These are phyloP conservation scores for Acrocalymma vagum DNA, from an alignment of 2,329 filamentous ascomycete genomes.

Conservation along the genomic window DNA sequence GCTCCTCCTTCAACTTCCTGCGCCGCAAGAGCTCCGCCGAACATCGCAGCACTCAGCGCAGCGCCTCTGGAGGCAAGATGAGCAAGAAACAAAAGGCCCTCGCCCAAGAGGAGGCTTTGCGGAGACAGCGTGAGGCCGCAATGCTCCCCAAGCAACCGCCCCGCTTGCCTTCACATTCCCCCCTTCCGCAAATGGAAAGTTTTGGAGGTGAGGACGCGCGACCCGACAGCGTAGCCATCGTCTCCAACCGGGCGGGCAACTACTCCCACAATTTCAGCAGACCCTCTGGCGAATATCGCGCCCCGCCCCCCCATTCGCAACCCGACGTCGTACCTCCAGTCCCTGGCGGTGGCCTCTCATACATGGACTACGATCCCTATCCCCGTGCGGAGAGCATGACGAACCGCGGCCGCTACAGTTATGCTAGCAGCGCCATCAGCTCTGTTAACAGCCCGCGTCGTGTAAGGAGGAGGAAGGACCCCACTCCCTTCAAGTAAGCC, in stretches of 20 bases:
- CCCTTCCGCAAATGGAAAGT: conserved; percentile 60
- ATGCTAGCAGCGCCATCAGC: conserved; percentile 90
- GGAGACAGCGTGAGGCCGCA: conserved; percentile 64
- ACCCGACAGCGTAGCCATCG: conserved; percentile 69
- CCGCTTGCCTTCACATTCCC: conserved; percentile 60
- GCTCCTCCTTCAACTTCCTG: conserved; percentile 47
- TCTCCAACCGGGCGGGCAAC: conserved; percentile 64
- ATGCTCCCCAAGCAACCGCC: conserved; percentile 67
- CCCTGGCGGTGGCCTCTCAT: conserved; percentile 52
- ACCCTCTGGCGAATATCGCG: conserved; percentile 48
- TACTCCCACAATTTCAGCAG: conserved; percentile 45
- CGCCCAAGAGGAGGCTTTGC: conserved; percentile 60
- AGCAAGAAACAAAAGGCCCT: conserved; percentile 67
- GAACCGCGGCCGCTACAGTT: conserved; percentile 94
- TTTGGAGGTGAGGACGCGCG: conserved; percentile 70
- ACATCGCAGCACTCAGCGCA: conserved; percentile 30
- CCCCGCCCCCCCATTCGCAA: conserved; percentile 33
- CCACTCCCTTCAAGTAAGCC: conserved; percentile 96
- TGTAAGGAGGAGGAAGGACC: conserved; percentile 93
- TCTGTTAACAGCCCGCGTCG: conserved; percentile 92
- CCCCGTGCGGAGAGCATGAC: conserved; percentile 93
- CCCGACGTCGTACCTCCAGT: conserved; percentile 59
- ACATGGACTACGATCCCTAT: conserved; percentile 76
- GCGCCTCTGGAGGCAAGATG: conserved; percentile 47
- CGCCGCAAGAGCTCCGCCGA: conserved; percentile 45